These are phyloP conservation scores for Trametes elegans DNA, from an alignment of 768 basidiomycete species.

Conservation along the genomic window DNA sequence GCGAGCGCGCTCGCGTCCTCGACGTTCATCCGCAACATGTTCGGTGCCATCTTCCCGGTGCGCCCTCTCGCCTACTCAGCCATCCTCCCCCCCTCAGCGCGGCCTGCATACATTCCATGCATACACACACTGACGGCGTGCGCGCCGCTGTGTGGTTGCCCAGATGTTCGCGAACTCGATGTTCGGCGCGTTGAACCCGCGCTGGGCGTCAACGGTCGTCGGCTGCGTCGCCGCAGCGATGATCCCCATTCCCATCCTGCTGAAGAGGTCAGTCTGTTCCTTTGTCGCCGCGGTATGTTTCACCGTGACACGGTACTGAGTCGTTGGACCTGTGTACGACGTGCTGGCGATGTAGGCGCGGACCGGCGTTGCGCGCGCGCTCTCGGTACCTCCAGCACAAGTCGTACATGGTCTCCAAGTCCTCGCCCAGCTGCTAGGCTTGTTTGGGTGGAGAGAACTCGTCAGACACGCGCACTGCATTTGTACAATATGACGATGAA, in stretches of 20 bases:
- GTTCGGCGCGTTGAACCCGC: slow-evolving; percentile 47
- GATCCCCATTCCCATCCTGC: slow-evolving; percentile 40
- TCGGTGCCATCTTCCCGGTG: slow-evolving; percentile 37
- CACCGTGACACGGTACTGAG: background rate
- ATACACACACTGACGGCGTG: too few relatives aligned
- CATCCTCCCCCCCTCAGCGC: too few relatives aligned
- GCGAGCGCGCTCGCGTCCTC: slow-evolving; percentile 57
- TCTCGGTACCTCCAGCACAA: background rate
- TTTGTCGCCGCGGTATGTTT: background rate
- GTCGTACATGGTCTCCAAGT: background rate
- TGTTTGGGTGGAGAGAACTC: too few relatives aligned
- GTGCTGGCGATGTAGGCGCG: background rate
- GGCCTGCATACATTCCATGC: too few relatives aligned
- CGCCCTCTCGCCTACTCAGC: background rate
- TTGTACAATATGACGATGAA: too few relatives aligned
- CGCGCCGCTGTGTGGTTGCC: background rate
- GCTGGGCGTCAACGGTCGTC: slow-evolving; percentile 59
- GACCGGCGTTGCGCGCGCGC: slow-evolving; percentile 9
- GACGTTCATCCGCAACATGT: slow-evolving; percentile 51
- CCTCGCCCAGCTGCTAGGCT: too few relatives aligned
- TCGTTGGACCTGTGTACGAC: background rate
- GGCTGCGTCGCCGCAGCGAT: slow-evolving; percentile 50
- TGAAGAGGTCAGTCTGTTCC: slow-evolving; percentile 14
- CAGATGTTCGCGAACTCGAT: slow-evolving; percentile 54
- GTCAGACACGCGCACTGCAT: too few relatives aligned